phyloP scores from a whole-genome alignment of 2,329 filamentous ascomycete species.

The Diaporthe citriasiana region DNA sequence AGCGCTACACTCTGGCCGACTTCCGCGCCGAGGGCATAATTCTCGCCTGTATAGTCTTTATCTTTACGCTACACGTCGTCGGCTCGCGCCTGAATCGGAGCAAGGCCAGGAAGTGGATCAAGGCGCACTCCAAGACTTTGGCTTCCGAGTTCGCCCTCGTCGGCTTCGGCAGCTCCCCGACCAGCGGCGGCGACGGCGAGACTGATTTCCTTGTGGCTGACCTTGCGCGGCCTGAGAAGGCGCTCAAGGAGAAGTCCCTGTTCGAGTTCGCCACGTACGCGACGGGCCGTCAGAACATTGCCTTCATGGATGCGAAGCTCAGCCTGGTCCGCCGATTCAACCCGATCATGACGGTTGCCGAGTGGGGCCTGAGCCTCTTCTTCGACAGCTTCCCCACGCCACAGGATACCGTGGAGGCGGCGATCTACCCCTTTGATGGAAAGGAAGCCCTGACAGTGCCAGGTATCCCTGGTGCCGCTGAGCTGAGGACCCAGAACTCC shows the following conservation, averaged over 20 bases:
- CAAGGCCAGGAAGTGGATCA: constrained; percentile 86
- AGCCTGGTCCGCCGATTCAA: constrained; percentile 90
- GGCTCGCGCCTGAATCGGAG: constrained; percentile 84
- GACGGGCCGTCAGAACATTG: constrained; percentile 91
- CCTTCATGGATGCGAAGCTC: constrained; percentile 89
- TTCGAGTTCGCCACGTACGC: constrained; percentile 91
- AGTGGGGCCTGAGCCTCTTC: constrained; percentile 80
- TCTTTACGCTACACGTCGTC: constrained; percentile 84
- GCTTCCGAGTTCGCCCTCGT: constrained; percentile 88
- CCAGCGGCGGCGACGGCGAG: constrained; percentile 55
- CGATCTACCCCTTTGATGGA: constrained; percentile 91
- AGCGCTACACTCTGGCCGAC: constrained; percentile 85
- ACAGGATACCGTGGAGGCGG: constrained; percentile 80
- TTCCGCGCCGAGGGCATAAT: constrained; percentile 92
- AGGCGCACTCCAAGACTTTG: constrained; percentile 79
- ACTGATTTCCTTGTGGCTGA: constrained; percentile 75
- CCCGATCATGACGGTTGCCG: constrained; percentile 73
- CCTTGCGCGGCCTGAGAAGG: constrained; percentile 54
- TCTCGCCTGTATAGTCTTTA: constrained; percentile 78
- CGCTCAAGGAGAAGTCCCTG: constrained; percentile 86
- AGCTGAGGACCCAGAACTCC: constrained; percentile 68
- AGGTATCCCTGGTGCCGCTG: constrained; percentile 69
- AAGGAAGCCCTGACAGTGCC: constrained; percentile 86
- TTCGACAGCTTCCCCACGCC: constrained; percentile 81
- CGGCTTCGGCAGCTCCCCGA: constrained; percentile 76